Evolutionary conservation across 805 yeast species (phyloP), one percentile per base, ranked within the genome.

Genomic region (Saccharomycopsis vini): DNA sequence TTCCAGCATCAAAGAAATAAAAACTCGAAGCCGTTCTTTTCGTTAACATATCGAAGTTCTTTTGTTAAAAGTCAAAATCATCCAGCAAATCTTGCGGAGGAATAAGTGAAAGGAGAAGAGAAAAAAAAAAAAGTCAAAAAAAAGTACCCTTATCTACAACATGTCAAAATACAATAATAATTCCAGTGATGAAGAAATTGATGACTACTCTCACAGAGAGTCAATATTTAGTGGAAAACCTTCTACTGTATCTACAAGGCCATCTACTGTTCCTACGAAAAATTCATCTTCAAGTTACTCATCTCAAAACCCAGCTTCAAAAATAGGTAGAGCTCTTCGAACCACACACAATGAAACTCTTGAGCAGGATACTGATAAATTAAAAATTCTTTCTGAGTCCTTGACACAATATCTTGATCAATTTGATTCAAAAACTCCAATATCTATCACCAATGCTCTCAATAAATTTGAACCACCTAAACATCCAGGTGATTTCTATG

Each of bases 221-320:
- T 42, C 46, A 39, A 42, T 48, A 21, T 48, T 48, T 40, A 45
- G 49, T 36, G 51, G 31, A 21, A 48, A 48, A 30, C 51, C 51
- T 7, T 45, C 49, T n/a, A 48, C 51, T 5, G 46, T 37, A 10
- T 44, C 46, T 10, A 48, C 51, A 3, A 31, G 49, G 18, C 49
- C 51, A 5, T 48, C 51, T 5, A 48, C 51, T 2, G 44, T 46
- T n/a, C 49, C 49, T 16, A 39, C 46, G 16, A 38, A 39, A 19
- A 34, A 23, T 36, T 39, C 44, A 3, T 28, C 43, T 3, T 20
- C n/a, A 15, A 10, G 37, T 33, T n/a, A 15, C 13, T 18, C 36
- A 12, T 26, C 36, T 12, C 16, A 34, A 6, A 37, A 26, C 20
- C 40, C 43, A 3, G 32, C 43, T 16, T 48, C 51, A 2, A 48